A percentile compares a stretch with the other conserved stretches of the same genome.
These are phyloP conservation scores for Zoysia japonica DNA, from an alignment of 176 grass and related monocot species.

Conservation along the genomic window DNA sequence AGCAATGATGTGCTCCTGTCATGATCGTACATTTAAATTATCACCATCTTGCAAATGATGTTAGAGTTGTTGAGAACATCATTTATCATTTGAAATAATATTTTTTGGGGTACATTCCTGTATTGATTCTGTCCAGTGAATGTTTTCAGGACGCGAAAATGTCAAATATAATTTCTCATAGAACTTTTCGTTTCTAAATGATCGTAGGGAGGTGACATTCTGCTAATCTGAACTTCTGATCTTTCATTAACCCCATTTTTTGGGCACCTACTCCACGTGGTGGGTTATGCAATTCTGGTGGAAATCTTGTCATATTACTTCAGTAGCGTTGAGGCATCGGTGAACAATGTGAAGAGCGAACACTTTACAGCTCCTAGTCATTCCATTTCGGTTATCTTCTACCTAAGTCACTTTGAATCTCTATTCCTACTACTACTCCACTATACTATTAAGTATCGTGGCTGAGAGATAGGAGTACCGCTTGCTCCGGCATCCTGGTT, in stretches of 20 bases:
- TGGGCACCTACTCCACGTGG: background rate
- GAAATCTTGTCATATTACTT: too few relatives aligned
- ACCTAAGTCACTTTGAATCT: background rate
- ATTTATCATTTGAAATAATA: slow-evolving; percentile 3
- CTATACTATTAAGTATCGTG: background rate
- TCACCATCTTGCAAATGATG: slow-evolving; percentile 22
- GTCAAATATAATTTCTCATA: background rate
- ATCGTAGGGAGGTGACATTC: background rate
- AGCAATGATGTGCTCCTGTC: slow-evolving; percentile 4
- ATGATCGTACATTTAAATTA: slow-evolving; percentile 5
- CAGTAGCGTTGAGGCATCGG: too few relatives aligned
- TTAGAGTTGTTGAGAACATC: slow-evolving; percentile 25
- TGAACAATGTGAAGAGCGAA: background rate
- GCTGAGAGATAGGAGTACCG: background rate
- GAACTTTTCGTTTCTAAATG: background rate
- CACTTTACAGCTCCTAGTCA: background rate
- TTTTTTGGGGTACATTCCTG: background rate
- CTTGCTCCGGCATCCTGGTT: background rate
- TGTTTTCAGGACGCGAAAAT: background rate
- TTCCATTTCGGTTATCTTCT: background rate
- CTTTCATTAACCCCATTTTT: background rate
- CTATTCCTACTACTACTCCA: too few relatives aligned
- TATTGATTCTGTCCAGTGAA: slow-evolving; percentile 11
- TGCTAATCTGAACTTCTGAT: background rate
- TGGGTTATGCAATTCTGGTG: too few relatives aligned